phyloP scores from a whole-genome alignment of 306 rosid species.

The Calophaca sinica region DNA sequence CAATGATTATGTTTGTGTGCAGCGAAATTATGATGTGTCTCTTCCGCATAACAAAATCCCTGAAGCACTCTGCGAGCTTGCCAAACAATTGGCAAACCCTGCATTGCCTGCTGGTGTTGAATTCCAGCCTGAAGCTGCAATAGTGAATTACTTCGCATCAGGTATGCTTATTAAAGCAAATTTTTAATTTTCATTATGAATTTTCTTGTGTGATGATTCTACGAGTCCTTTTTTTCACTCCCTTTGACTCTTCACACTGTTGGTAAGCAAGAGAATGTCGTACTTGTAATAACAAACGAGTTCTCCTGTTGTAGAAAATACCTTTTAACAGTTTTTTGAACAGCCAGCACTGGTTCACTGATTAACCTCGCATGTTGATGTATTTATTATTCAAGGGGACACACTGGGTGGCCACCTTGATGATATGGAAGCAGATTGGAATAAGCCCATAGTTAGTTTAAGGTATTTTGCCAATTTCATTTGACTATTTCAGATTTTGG shows the following conservation, averaged over 20 bases:
- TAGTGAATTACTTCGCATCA: slow-evolving; percentile 84
- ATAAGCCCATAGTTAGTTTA: slow-evolving; percentile 86
- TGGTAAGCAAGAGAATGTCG: slow-evolving; percentile 5
- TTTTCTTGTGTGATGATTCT: slow-evolving; percentile 2
- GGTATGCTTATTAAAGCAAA: slow-evolving; percentile 50
- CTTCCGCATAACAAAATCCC: slow-evolving; percentile 87
- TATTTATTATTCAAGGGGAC: slow-evolving; percentile 62
- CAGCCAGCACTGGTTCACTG: background rate
- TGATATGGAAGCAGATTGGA: slow-evolving; percentile 98
- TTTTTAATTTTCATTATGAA: slow-evolving; percentile 24
- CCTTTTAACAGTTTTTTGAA: background rate
- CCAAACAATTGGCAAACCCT: slow-evolving; percentile 82
- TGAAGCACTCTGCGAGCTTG: slow-evolving; percentile 67
- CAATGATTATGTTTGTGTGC: slow-evolving; percentile 38
- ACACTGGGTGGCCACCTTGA: slow-evolving; percentile 95
- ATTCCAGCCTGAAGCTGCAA: slow-evolving; percentile 93
- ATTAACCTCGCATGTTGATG: slow-evolving; percentile 1
- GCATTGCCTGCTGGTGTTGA: slow-evolving; percentile 85
- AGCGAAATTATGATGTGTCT: slow-evolving; percentile 84
- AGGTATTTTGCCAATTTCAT: slow-evolving; percentile 57
- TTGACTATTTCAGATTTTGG: background rate
- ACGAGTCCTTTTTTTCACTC: background rate
- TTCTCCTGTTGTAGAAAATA: background rate
- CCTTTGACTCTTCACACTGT: background rate
- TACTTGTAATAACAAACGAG: background rate